phyloP scores from a whole-genome alignment of 225 moss, liverwort and hornwort species.

The Physcomitrellopsis africana region DNA sequence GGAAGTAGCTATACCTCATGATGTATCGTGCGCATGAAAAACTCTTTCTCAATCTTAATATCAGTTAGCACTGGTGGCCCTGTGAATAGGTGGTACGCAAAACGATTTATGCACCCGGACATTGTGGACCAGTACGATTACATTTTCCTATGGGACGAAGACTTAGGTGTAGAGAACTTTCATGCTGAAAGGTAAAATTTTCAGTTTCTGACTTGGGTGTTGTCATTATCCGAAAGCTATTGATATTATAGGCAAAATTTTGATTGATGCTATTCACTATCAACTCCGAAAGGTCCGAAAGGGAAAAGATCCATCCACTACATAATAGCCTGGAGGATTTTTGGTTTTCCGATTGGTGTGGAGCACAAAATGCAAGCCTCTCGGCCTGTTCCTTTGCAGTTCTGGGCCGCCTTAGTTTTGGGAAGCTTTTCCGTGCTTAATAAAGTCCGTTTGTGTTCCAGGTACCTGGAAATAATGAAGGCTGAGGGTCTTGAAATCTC shows the following conservation, averaged over 20 bases:
- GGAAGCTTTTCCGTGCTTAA: not conserved
- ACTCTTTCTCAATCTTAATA: not conserved
- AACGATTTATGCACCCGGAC: conserved; percentile 61
- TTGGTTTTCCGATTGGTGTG: not conserved
- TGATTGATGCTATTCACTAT: not conserved
- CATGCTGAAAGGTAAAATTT: conserved; percentile 37
- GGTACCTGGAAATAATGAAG: conserved; percentile 56
- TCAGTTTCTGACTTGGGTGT: not conserved
- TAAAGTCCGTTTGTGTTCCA: not conserved
- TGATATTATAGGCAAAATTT: not conserved
- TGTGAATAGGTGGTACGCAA: conserved; percentile 56
- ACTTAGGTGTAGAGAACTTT: conserved; percentile 53
- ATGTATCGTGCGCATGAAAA: not conserved
- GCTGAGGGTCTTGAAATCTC: conserved; percentile 57
- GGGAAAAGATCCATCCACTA: no score
- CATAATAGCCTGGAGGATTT: not conserved
- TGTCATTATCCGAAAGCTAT: not conserved
- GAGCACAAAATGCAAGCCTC: not conserved
- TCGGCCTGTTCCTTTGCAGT: not conserved
- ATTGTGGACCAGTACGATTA: conserved; percentile 54
- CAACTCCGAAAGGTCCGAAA: not conserved
- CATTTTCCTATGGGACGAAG: conserved; percentile 63
- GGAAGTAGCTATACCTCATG: conserved; percentile 14
- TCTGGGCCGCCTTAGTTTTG: not conserved
- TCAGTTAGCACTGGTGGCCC: not conserved